phyloP scores from a whole-genome alignment of 345 rosid genomes.

The Rhodomyrtus tomentosa region DNA sequence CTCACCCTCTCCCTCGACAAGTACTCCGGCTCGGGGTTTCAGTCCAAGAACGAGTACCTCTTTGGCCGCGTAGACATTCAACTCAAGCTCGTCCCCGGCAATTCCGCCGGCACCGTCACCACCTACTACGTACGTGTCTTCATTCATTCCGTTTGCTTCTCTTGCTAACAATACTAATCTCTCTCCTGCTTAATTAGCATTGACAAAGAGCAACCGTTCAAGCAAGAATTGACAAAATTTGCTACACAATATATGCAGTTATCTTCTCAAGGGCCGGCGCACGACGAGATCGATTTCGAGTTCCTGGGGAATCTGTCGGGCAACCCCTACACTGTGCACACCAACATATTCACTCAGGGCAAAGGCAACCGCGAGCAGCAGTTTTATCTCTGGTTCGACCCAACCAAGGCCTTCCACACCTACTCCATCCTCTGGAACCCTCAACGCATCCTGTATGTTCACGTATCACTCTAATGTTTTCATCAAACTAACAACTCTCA shows the following conservation, averaged over 20 bases:
- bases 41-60: constrained; percentile 35
- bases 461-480: not conserved
- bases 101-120: constrained; percentile 51
- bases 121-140: constrained; percentile 29
- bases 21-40: constrained; percentile 47
- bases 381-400: constrained; percentile 55
- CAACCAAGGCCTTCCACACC: constrained; percentile 38
- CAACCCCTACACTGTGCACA: constrained; percentile 50
- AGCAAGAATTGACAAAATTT: not conserved
- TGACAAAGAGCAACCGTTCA: not conserved
- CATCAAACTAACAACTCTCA: not conserved
- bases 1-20: constrained; percentile 40
- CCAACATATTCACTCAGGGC: constrained; percentile 41
- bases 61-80: constrained; percentile 37
- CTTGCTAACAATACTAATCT: not conserved
- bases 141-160: not conserved
- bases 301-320: constrained; percentile 47
- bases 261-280: constrained; percentile 36
- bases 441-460: constrained; percentile 25
- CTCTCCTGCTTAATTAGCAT: not conserved
- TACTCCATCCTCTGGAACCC: constrained; percentile 47
- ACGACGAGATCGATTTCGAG: constrained; percentile 55
- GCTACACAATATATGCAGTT: constrained; percentile 15
- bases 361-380: constrained; percentile 54
- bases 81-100: constrained; percentile 40